Evolutionary conservation across 1,284 basidiomycete species (phyloP).

Genomic region (Naganishia cerealis): DNA sequence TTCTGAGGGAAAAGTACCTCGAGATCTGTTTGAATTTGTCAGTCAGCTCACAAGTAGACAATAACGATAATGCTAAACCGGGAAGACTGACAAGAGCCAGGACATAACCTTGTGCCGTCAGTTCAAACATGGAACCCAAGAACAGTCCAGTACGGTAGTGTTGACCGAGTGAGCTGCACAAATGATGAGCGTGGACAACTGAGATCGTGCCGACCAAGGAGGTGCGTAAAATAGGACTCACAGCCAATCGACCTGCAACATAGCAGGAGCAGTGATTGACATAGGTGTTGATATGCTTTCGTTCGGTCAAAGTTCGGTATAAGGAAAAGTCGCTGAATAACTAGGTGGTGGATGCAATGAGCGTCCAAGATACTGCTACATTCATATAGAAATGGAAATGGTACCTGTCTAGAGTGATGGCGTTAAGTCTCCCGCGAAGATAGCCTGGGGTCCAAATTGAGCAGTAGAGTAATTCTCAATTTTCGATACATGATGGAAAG

Average conservation of each 20-base stretch:
- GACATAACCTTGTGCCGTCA: constrained; percentile 5
- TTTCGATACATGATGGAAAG: background rate
- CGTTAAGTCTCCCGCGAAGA: no score
- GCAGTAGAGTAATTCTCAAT: no score
- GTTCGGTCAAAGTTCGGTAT: no score
- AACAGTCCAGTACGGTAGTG: constrained; percentile 18
- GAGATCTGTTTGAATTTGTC: background rate
- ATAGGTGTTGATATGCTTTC: no score
- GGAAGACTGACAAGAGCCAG: constrained; percentile 7
- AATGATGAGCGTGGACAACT: background rate
- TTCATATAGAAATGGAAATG: no score
- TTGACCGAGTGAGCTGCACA: constrained; percentile 1
- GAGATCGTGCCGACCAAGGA: background rate
- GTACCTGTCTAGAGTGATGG: no score
- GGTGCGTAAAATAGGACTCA: background rate
- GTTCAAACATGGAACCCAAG: constrained; percentile 13
- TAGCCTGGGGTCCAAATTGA: no score
- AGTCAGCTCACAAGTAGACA: background rate
- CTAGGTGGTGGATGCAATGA: no score
- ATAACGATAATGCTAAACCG: background rate
- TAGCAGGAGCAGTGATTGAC: no score
- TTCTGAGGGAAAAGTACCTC: constrained; percentile 13
- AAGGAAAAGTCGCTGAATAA: no score
- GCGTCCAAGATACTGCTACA: no score
- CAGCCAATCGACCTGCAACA: constrained; percentile 6